These are phyloP conservation scores for Epichloe aotearoae DNA, from an alignment of 2,329 filamentous ascomycete genomes.

Conservation along the genomic window DNA sequence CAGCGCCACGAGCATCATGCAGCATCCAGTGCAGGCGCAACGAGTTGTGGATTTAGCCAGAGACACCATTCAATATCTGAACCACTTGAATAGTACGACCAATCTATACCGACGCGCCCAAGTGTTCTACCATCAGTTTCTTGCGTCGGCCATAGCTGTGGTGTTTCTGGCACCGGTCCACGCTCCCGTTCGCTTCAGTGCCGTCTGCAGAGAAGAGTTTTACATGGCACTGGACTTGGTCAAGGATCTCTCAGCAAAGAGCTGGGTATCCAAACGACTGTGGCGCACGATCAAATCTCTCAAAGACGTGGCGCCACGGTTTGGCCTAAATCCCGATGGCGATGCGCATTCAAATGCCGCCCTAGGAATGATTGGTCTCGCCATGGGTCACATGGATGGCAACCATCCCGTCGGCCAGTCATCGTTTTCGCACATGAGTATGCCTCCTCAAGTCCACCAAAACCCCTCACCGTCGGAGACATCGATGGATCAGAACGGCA, in stretches of 20 bases:
- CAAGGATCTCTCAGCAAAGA: constrained; percentile 57
- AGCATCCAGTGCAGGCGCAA: constrained; percentile 60
- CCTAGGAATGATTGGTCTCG: constrained; percentile 42
- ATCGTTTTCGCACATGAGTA: constrained; percentile 17
- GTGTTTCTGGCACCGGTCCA: constrained; percentile 67
- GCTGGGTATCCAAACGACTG: constrained; percentile 57
- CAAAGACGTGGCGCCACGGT: constrained; percentile 56
- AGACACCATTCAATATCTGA: constrained; percentile 60
- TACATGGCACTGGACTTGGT: constrained; percentile 66
- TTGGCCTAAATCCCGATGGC: constrained; percentile 41
- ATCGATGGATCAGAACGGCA: constrained; percentile 28
- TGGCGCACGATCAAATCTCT: constrained; percentile 61
- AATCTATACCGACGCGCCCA: constrained; percentile 60
- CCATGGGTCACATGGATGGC: constrained; percentile 22
- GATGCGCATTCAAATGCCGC: constrained; percentile 40
- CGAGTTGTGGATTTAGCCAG: constrained; percentile 63
- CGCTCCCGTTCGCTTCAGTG: constrained; percentile 57
- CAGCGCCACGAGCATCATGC: constrained; percentile 68
- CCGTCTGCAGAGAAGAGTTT: constrained; percentile 59
- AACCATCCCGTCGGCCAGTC: constrained; percentile 9
- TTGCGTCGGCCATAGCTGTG: constrained; percentile 61
- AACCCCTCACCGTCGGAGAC: not conserved
- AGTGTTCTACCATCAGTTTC: constrained; percentile 69
- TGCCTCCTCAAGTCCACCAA: constrained; percentile 11
- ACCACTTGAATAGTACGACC: constrained; percentile 56